These are phyloP conservation scores for Pachysandra terminalis DNA, from an alignment of 164 flowering plant genomes.

Conservation along the genomic window DNA sequence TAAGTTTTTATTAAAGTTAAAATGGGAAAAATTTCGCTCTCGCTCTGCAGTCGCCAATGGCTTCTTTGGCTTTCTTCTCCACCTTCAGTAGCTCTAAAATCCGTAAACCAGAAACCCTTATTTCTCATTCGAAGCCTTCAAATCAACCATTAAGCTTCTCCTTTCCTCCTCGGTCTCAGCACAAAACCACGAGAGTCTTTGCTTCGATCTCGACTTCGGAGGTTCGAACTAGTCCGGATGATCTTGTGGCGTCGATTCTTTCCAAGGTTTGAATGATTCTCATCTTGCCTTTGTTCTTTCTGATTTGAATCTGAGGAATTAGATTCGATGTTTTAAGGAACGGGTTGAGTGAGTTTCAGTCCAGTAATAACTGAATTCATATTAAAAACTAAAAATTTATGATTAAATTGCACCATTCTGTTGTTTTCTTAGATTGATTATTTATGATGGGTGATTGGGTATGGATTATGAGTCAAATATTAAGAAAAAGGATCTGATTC, in stretches of 20 bases:
- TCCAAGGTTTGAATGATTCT: conserved; percentile 41
- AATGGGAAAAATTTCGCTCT: not conserved
- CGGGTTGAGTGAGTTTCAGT: no score
- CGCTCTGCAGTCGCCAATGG: conserved; percentile 9
- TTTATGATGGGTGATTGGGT: no score
- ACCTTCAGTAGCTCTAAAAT: conserved; percentile 10
- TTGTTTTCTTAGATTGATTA: no score
- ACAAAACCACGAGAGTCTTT: conserved; percentile 8
- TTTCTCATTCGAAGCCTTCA: conserved; percentile 8
- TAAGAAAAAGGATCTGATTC: no score
- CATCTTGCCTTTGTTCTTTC: not conserved
- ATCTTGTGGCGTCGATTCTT: conserved; percentile 50
- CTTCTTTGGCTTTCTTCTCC: conserved; percentile 23
- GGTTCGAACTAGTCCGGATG: conserved; percentile 35
- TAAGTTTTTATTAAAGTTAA: no score
- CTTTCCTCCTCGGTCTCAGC: conserved; percentile 8
- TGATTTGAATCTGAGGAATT: not conserved
- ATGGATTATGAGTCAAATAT: no score
- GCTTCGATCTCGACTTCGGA: conserved; percentile 29
- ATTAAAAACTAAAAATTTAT: no score
- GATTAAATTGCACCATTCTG: no score
- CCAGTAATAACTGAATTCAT: no score
- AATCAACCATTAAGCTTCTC: conserved; percentile 1
- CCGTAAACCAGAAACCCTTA: conserved; percentile 9
- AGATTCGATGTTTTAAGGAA: not conserved